phyloP scores from a whole-genome alignment of 495 filamentous ascomycete genomes.

The Hypoxylon intermedium region DNA sequence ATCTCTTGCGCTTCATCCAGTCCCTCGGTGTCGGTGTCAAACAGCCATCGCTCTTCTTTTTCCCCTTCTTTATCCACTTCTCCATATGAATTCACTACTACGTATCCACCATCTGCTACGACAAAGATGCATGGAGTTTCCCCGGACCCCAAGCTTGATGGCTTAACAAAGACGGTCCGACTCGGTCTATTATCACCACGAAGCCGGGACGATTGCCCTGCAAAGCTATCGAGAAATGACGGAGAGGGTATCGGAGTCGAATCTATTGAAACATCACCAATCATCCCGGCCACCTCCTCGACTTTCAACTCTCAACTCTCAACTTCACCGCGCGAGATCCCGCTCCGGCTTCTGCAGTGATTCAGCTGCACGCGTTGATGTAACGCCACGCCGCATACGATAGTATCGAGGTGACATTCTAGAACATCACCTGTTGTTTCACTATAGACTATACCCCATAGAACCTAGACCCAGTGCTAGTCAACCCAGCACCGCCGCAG shows the following conservation, averaged over 20 bases:
- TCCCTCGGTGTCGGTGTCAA: slow-evolving; percentile 12
- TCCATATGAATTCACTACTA: too few relatives aligned
- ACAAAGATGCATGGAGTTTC: too few relatives aligned
- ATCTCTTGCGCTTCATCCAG: not conserved
- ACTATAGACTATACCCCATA: too few relatives aligned
- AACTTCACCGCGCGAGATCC: too few relatives aligned
- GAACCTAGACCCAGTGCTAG: too few relatives aligned
- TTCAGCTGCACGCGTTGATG: too few relatives aligned
- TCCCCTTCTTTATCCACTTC: not conserved
- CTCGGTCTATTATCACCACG: slow-evolving; percentile 25
- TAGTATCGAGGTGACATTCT: too few relatives aligned
- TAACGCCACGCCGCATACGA: too few relatives aligned
- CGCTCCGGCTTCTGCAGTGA: too few relatives aligned
- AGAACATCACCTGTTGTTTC: too few relatives aligned
- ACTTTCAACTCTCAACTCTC: too few relatives aligned
- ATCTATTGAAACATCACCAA: not conserved
- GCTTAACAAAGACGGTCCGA: slow-evolving; percentile 36
- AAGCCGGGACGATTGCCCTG: slow-evolving; percentile 21
- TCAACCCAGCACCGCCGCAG: slow-evolving; percentile 10
- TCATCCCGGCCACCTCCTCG: not conserved
- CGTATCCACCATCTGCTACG: too few relatives aligned
- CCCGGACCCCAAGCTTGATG: not conserved
- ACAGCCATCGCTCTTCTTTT: not conserved
- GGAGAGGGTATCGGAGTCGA: slow-evolving; percentile 8
- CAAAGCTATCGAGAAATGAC: slow-evolving; percentile 21